Evolutionary conservation across 2,329 filamentous ascomycete species (phyloP).

Genomic region (Huntiella savannae): DNA sequence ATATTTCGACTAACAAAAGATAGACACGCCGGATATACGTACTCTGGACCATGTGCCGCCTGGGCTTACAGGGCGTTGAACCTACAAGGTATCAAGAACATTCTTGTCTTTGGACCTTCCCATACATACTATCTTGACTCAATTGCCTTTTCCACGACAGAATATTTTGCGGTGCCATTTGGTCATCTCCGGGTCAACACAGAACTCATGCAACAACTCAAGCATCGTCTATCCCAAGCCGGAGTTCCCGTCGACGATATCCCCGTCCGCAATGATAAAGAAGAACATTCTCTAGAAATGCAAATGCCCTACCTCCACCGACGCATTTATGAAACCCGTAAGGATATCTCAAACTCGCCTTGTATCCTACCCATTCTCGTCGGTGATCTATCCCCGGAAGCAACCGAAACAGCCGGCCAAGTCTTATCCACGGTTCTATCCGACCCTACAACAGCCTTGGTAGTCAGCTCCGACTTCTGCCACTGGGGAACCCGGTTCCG

Average conservation of each 20-base stretch:
- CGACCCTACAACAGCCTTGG: slow-evolving; percentile 59
- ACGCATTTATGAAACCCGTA: slow-evolving; percentile 36
- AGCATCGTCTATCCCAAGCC: slow-evolving; percentile 23
- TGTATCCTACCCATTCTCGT: slow-evolving; percentile 71
- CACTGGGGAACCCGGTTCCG: slow-evolving; percentile 79
- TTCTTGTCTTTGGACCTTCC: slow-evolving; percentile 85
- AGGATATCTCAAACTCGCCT: slow-evolving; percentile 31
- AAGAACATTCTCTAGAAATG: slow-evolving; percentile 92
- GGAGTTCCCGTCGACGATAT: slow-evolving; percentile 31
- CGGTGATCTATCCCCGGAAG: slow-evolving; percentile 46
- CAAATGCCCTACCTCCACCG: slow-evolving; percentile 88
- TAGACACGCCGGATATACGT: slow-evolving; percentile 85
- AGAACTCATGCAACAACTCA: slow-evolving; percentile 30
- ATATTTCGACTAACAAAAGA: neutral
- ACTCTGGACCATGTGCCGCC: slow-evolving; percentile 79
- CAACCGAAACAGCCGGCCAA: slow-evolving; percentile 49
- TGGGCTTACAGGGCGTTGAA: slow-evolving; percentile 89
- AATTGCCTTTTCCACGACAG: slow-evolving; percentile 57
- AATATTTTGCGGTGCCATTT: slow-evolving; percentile 53
- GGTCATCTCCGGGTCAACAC: slow-evolving; percentile 50
- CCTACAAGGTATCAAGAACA: slow-evolving; percentile 59
- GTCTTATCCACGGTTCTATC: slow-evolving; percentile 61
- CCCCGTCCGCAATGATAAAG: slow-evolving; percentile 45
- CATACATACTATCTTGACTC: slow-evolving; percentile 68
- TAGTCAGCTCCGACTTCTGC: slow-evolving; percentile 90